A percentile compares a stretch with the other conserved stretches of the same genome.
Conservation (phyloP, 106 monocot species). For the Dendrobium chrysotoxum region DNA sequence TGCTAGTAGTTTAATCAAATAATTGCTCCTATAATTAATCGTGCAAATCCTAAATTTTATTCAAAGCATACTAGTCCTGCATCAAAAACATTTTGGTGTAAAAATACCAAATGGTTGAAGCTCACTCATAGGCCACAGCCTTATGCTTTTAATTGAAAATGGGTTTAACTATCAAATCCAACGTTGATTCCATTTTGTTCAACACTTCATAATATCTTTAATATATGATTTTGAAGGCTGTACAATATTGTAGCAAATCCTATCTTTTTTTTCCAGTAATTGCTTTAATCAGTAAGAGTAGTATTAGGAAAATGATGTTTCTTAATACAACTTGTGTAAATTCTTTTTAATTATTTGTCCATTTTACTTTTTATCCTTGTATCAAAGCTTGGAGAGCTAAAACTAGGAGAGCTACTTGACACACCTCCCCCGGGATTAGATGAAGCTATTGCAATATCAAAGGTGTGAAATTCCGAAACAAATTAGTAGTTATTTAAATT, state of each 20-base stretch:
- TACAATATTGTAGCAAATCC: not conserved
- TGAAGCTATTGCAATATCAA: slow-evolving; percentile 99
- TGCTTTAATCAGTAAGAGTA: not conserved
- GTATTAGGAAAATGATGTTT: not conserved
- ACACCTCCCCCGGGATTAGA: slow-evolving; percentile 94
- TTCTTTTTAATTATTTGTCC: not conserved
- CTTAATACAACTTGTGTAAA: not conserved
- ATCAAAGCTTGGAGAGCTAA: slow-evolving; percentile 89
- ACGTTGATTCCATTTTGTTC: not conserved
- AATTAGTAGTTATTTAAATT: not conserved
- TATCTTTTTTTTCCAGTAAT: not conserved
- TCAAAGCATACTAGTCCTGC: no score
- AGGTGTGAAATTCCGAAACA: slow-evolving; percentile 32
- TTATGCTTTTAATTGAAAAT: not conserved
- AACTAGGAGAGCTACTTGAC: slow-evolving; percentile 91
- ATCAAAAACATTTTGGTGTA: not conserved
- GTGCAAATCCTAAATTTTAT: no score
- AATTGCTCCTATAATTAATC: no score
- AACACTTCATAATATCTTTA: not conserved
- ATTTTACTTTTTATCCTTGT: slow-evolving; percentile 6
- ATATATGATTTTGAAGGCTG: not conserved
- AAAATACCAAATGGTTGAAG: not conserved
- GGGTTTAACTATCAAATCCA: no score
- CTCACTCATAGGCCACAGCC: not conserved
- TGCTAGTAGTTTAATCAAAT: no score